These are phyloP conservation scores for Rubia peregrina DNA, from an alignment of 305 asterid genomes.

Conservation along the genomic window DNA sequence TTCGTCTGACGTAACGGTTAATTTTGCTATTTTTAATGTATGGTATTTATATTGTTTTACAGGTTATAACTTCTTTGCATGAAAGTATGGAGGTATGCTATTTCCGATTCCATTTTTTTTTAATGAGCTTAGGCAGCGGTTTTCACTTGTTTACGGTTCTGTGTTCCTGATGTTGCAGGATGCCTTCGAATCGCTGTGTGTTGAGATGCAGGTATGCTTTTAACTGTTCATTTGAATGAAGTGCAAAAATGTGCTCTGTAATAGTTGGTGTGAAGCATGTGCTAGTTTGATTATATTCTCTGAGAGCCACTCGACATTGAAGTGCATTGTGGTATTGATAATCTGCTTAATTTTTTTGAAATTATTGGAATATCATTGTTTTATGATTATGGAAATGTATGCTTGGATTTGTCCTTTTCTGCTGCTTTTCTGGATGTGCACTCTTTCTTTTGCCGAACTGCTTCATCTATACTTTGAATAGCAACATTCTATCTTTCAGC, in stretches of 20 bases:
- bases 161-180: conserved; percentile 4
- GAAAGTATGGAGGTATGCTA: conserved; percentile 46
- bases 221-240: background rate
- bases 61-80: conserved; percentile 61
- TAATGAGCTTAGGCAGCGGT: background rate
- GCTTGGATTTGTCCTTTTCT: background rate
- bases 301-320: background rate
- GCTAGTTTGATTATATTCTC: background rate
- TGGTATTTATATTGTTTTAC: conserved; percentile 11
- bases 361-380: background rate
- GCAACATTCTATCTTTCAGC: background rate
- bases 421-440: background rate
- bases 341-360: background rate
- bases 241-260: too few species aligned
- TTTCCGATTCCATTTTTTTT: background rate
- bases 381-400: background rate
- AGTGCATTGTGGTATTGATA: background rate
- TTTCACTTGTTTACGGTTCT: background rate
- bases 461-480: background rate
- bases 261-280: background rate
- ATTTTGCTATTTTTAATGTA: background rate
- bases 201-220: background rate
- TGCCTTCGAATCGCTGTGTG: conserved; percentile 3
- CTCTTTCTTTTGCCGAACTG: background rate
- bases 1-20: conserved; percentile 11